Conservation (phyloP, 805 yeast genomes). For the Wickerhamomyces hampshirensis region DNA sequence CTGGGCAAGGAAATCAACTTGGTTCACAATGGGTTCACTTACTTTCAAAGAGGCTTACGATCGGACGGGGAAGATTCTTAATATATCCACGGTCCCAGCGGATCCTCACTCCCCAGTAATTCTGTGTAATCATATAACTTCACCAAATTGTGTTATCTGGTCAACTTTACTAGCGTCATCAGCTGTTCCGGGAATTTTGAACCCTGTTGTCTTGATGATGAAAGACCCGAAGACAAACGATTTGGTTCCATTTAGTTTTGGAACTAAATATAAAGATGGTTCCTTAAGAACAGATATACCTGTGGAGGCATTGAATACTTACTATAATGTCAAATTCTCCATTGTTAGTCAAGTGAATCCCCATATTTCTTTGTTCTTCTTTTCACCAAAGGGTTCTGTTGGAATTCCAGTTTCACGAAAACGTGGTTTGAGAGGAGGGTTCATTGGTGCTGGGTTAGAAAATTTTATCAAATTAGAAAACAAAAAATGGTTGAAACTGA, state of each 20-base stretch:
- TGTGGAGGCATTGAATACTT: slow-evolving; percentile 63
- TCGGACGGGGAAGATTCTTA: slow-evolving; percentile 64
- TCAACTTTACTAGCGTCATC: slow-evolving; percentile 69
- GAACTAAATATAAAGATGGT: slow-evolving; percentile 73
- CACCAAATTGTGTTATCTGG: slow-evolving; percentile 83
- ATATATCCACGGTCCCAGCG: slow-evolving; percentile 75
- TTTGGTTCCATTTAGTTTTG: slow-evolving; percentile 65
- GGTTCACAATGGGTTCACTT: slow-evolving; percentile 69
- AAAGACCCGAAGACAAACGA: slow-evolving; percentile 35
- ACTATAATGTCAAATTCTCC: slow-evolving; percentile 71
- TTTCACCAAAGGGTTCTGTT: slow-evolving; percentile 74
- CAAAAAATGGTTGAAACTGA: slow-evolving; percentile 68
- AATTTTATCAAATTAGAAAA: slow-evolving; percentile 68
- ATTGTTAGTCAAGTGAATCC: slow-evolving; percentile 83
- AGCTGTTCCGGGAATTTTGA: slow-evolving; percentile 79
- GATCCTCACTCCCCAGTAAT: slow-evolving; percentile 81
- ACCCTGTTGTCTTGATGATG: slow-evolving; percentile 78
- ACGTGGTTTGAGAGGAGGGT: slow-evolving; percentile 72
- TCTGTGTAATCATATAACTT: slow-evolving; percentile 67
- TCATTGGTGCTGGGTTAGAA: slow-evolving; percentile 66
- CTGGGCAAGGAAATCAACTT: slow-evolving; percentile 65
- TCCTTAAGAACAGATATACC: slow-evolving; percentile 77
- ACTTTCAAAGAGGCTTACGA: slow-evolving; percentile 69
- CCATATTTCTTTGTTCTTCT: slow-evolving; percentile 70
- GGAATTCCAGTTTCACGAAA: slow-evolving; percentile 70